Base-by-base conservation (phyloP, 495 filamentous ascomycete species). In the Talaromyces proteolyticus region DNA sequence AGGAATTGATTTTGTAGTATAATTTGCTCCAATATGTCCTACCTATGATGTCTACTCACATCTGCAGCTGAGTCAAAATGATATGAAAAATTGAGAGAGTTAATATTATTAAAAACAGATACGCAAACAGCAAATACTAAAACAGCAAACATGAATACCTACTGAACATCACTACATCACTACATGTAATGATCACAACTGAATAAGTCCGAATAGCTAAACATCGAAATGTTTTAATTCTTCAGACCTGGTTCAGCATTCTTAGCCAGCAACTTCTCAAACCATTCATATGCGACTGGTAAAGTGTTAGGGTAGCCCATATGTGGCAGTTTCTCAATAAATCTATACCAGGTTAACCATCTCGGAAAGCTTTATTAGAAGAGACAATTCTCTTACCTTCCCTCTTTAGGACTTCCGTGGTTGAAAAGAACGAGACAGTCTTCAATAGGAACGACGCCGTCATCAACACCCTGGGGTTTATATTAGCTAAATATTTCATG, bases 401-500 rank as follows among this genome's bases (percentile, higher is more conserved):
- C 85, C 62, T 91, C 87, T 70, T 91, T 92, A 23, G 82, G 80
- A 49, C 74, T 73, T 11, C 86, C 87, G 52, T 89, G 78, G 59
- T 86, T 81, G 50, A 88, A 75, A 14, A 80, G 68, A 55, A 82
- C 66, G 60, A 79, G 80, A 52, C 75, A 89, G 61, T 91, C 87
- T 55, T 90, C 86, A 50, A 91, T 86, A 0, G 87, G 88, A 66
- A 88, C 86, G 42, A 90, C 73, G 6, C 84, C 86, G 52, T 89
- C 86, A 26, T 78, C 69, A 7, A 77, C 79, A 11, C 86, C 85
- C 78, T 86, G 24, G 22, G 26, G n/a, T 29, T 5, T 2, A 34
- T 21, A 53, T 63, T 34, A 61, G 59, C 41, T 49, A 45, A 37
- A 44, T 10, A 41, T 10, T 23, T 37, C 47, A 49, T 49, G 34